Base-by-base conservation (phyloP, 106 monocot species). In the Ottelia alismoides region DNA sequence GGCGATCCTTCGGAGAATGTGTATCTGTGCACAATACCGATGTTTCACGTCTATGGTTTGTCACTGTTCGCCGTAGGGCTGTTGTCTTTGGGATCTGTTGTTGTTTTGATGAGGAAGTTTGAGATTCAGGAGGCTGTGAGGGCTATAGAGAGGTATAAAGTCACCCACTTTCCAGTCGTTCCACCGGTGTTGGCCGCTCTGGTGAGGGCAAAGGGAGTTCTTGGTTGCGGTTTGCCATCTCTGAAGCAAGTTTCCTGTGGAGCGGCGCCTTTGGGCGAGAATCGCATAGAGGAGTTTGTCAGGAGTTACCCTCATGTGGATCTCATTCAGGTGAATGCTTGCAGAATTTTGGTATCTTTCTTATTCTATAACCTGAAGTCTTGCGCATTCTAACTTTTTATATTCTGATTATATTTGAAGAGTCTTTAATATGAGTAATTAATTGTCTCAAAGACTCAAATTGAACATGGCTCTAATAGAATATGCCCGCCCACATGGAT, bases 31-130 rank as follows among this genome's bases (percentile, higher is more conserved):
- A 64, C 57, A 0, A 12, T 91, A 10, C 91, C 91, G 0, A 91
- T 91, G 85, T 92, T 92, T 24, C 91, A 92, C 43, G 66, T 92
- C 1, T 85, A 81, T 25, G 91, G 91, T 0, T 52, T 92, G 6
- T 75, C 81, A 0, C 75, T 85, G 16, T 82, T 92, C 48, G 50
- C 68, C 9, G 63, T 76, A 2, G 92, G 85, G 9, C 67, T 85
- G 19, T 62, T 81, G 2, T 70, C 75, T 11, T 45, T 85, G 53
- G 91, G 91, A 0, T 49, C 85, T 0, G 71, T 11, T 17, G 60
- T 92, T 11, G 78, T 92, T 44, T 81, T 82, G 2, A 78, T 92
- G 78, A 73, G 60, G 65, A 78, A 70, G 53, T 92, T 85, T 25
- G 65, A 70, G 26, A 58, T 48, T 19, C 70, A 57, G 20, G 81